These are phyloP conservation scores for Trichoderma sp. DNA, from an alignment of 2,329 filamentous ascomycete species.

Conservation along the genomic window DNA sequence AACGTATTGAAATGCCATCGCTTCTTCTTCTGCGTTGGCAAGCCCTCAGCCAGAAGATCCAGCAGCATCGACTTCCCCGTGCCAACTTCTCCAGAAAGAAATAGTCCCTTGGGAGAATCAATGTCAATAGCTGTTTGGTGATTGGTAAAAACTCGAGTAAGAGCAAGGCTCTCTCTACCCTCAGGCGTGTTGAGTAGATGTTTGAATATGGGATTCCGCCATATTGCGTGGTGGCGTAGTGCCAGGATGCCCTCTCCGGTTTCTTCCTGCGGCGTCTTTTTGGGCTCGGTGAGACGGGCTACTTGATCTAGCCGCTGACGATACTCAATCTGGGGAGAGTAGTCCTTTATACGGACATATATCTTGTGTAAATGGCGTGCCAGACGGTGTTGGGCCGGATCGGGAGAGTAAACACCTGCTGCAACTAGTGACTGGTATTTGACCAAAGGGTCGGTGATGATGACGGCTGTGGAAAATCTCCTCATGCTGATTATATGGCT, in stretches of 20 bases:
- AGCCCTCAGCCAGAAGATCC: slow-evolving; percentile 73
- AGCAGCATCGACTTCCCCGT: slow-evolving; percentile 85
- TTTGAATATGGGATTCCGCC: slow-evolving; percentile 57
- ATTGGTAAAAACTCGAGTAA: slow-evolving; percentile 66
- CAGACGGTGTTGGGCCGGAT: slow-evolving; percentile 68
- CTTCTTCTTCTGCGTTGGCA: slow-evolving; percentile 70
- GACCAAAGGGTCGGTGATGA: slow-evolving; percentile 70
- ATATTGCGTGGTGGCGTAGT: slow-evolving; percentile 52
- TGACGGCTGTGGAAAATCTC: slow-evolving; percentile 47
- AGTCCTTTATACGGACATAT: slow-evolving; percentile 73
- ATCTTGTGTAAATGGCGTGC: slow-evolving; percentile 75
- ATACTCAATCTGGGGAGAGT: slow-evolving; percentile 70
- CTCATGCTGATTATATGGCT: slow-evolving; percentile 27
- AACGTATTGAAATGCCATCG: slow-evolving; percentile 85
- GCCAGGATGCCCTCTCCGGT: slow-evolving; percentile 43
- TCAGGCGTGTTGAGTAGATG: slow-evolving; percentile 57
- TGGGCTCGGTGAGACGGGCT: slow-evolving; percentile 42
- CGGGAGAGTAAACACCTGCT: slow-evolving; percentile 63
- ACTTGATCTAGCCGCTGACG: slow-evolving; percentile 61
- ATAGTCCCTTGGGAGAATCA: slow-evolving; percentile 69
- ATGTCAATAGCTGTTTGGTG: slow-evolving; percentile 70
- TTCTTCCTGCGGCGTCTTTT: slow-evolving; percentile 29
- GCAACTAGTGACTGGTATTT: slow-evolving; percentile 71
- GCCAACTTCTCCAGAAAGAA: slow-evolving; percentile 78
- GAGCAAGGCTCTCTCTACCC: slow-evolving; percentile 56